phyloP scores from a whole-genome alignment of 768 basidiomycete species.

The Lactarius tabidus region DNA sequence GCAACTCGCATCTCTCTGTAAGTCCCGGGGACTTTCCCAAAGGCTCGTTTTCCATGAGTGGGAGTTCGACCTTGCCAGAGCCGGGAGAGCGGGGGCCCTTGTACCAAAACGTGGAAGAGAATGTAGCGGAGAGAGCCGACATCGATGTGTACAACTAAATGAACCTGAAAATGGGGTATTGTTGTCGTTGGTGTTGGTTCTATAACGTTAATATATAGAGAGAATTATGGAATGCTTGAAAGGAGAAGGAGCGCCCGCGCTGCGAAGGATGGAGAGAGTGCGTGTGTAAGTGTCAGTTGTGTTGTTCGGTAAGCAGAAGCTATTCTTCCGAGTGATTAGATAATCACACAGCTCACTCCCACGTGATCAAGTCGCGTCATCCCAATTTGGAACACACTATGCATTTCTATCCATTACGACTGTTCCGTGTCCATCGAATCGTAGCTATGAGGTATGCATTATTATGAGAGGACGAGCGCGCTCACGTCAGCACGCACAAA shows the following conservation, averaged over 20 bases:
- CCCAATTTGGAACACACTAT: not conserved
- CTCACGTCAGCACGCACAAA: not conserved
- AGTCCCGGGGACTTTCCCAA: conserved; percentile 27
- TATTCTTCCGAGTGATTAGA: not conserved
- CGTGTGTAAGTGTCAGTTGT: not conserved
- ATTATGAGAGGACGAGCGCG: not conserved
- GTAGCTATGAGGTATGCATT: conserved; percentile 23
- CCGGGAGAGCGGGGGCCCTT: conserved; percentile 4
- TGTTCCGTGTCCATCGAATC: conserved; percentile 24
- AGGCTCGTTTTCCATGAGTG: conserved; percentile 30
- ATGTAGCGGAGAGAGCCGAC: conserved; percentile 17
- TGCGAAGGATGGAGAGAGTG: not conserved
- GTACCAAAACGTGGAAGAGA: conserved; percentile 19
- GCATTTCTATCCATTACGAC: conserved; percentile 22
- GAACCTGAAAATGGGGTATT: not conserved
- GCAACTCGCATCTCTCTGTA: conserved; percentile 64
- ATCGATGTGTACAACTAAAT: not conserved
- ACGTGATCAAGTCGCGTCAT: conserved; percentile 10
- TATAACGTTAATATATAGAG: not conserved
- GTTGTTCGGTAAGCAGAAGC: too few species aligned
- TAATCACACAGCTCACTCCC: not conserved
- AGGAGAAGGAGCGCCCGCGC: not conserved
- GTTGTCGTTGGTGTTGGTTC: not conserved
- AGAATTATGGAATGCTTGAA: not conserved
- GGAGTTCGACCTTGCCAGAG: conserved; percentile 32